Evolutionary conservation across 148 eudicot genomes (phyloP).

Genomic region (Cornus kousa): DNA sequence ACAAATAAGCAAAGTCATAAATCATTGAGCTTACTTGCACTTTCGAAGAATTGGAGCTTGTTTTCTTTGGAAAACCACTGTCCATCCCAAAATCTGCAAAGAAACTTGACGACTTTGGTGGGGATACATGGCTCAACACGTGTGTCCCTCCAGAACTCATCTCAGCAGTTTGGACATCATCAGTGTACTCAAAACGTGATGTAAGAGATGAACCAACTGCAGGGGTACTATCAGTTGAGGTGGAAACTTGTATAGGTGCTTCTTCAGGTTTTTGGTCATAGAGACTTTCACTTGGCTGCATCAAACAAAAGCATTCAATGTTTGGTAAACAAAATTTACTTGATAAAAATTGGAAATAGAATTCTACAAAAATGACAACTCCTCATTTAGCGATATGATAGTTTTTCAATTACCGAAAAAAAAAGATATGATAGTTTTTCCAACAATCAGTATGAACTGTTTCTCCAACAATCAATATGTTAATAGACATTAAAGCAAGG

Average conservation of each 20-base stretch:
- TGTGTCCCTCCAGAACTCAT: constrained; percentile 57
- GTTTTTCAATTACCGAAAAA: too few species aligned
- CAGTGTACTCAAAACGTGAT: constrained; percentile 89
- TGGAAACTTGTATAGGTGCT: constrained; percentile 64
- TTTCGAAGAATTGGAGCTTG: constrained; percentile 64
- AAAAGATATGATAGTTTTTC: too few species aligned
- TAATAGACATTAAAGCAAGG: neutral
- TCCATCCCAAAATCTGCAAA: constrained; percentile 97
- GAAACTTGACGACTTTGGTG: constrained; percentile 83
- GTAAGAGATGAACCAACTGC: constrained; percentile 52
- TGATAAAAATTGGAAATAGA: neutral
- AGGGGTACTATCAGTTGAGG: constrained; percentile 44
- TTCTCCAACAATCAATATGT: neutral
- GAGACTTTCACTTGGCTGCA: constrained; percentile 86
- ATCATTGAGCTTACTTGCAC: constrained; percentile 54
- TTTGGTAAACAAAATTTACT: neutral
- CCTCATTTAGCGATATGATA: neutral
- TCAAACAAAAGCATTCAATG: neutral
- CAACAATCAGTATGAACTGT: neutral
- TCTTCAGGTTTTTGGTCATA: constrained; percentile 99
- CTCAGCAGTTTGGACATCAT: constrained; percentile 50
- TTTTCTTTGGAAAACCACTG: constrained; percentile 65
- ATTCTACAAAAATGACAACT: neutral
- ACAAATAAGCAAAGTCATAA: neutral
- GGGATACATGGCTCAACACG: constrained; percentile 60